These are phyloP conservation scores for Fagopyrum tataricum DNA, from an alignment of 148 eudicot genomes.

Conservation along the genomic window DNA sequence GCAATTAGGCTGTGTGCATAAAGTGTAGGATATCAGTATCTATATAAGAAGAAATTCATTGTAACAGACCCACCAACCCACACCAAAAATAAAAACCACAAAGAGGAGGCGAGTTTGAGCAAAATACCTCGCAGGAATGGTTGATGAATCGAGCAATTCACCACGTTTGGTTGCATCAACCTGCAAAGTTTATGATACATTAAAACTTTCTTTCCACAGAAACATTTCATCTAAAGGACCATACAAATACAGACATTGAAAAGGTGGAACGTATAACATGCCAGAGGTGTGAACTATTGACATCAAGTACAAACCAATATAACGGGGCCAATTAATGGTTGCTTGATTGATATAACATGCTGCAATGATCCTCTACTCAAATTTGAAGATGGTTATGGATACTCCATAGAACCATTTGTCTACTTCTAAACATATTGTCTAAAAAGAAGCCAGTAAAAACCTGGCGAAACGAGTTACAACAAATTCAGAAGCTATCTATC, in stretches of 20 bases:
- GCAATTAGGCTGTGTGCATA: slow-evolving; percentile 80
- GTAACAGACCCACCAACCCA: neutral
- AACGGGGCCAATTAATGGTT: neutral
- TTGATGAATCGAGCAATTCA: slow-evolving; percentile 95
- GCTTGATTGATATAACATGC: neutral
- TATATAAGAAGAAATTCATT: neutral
- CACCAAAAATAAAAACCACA: neutral
- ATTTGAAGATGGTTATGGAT: neutral
- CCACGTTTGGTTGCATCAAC: slow-evolving; percentile 99
- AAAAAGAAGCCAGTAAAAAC: neutral
- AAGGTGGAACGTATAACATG: neutral
- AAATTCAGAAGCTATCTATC: neutral
- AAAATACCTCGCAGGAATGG: slow-evolving; percentile 91
- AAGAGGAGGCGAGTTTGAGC: neutral
- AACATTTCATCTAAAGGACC: neutral
- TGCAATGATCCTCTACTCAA: neutral
- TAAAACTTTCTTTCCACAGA: neutral
- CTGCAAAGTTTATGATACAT: slow-evolving; percentile 28
- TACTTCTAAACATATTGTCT: neutral
- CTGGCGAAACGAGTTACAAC: neutral
- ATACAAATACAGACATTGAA: neutral
- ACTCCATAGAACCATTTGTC: neutral
- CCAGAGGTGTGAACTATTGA: neutral
- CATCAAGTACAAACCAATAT: neutral
- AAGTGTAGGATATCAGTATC: neutral